phyloP scores from a whole-genome alignment of 306 rosid genomes.

The Leucaena leucocephala region DNA sequence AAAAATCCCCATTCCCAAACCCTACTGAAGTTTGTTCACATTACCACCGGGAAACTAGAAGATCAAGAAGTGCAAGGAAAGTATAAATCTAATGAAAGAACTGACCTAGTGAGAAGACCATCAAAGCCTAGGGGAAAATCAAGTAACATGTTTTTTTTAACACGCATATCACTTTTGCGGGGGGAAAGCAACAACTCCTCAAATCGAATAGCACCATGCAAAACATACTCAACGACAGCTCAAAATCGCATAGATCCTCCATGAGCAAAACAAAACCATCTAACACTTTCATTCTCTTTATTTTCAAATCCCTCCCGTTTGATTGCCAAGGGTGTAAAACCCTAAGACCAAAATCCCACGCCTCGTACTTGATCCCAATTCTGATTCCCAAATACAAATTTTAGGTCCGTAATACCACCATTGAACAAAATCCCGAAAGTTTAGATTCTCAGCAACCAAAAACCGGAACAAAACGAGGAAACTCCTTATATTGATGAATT shows the following conservation, averaged over 20 bases:
- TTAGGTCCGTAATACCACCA: background rate
- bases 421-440: background rate
- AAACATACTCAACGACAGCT: background rate
- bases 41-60: background rate
- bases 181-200: background rate
- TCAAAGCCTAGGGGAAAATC: background rate
- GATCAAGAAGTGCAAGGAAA: background rate
- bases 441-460: background rate
- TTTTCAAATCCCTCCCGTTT: background rate
- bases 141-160: background rate
- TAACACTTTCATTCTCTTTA: background rate
- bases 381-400: background rate
- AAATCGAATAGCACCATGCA: background rate
- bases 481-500: too few relatives aligned
- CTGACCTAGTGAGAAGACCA: background rate
- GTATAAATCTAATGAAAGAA: background rate
- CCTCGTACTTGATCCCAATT: background rate
- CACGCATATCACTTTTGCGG: background rate
- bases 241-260: too few relatives aligned
- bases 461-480: background rate
- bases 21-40: background rate
- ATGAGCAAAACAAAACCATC: too few relatives aligned
- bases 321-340: background rate
- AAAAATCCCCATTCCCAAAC: background rate
- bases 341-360: background rate